Base-by-base conservation (phyloP, 2,329 filamentous ascomycete species). In the Nemania sp. region DNA sequence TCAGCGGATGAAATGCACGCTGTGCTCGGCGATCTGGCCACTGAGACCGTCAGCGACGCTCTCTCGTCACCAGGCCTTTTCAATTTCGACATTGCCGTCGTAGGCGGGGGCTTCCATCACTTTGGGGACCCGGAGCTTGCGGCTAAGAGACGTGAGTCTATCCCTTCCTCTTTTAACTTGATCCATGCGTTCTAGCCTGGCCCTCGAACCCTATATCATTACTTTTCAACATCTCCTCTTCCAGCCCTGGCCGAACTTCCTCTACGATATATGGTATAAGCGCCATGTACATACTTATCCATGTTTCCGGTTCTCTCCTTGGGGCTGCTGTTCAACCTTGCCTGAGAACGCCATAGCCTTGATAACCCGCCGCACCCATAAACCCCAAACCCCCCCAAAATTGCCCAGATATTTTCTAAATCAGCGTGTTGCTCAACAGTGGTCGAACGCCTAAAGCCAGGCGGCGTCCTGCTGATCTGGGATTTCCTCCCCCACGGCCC, bases 71-170 rank as follows among this genome's bases (percentile, higher is more conserved):
- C 86, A 10, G 85, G 89, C 35, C 93, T 92, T 81, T 87, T 84
- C 77, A 83, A 88, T 75, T 93, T 95, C 75, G 92, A 95, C 77
- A 75, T 91, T 41, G 87, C 87, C 5, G 85, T 85, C 49, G 86
- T 92, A 20, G 89, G 89, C 38, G 79, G 89, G 51, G 89, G 87
- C 1, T 86, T 90, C 70, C 90, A 92, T 77, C 90, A 93, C 77
- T 90, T 93, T 63, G 86, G 88, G 68, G 84, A 93, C 73, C 88
- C 90, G 3, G 82, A 81, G 1, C 80, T 89, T 15, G 67, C 67
- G 22, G 67, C 68, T 0, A 71, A 70, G 62, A 60, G 70, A 61
- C 53, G 70, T 71, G 15, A 71, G 70, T 56, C 24, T 7, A 18
- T 57, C 3, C 20, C 7, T 52, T 20, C 45, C 20, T 20, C 22